These are phyloP conservation scores for Pythium volutum DNA, from an alignment of 352 stramenopile species.

Conservation along the genomic window DNA sequence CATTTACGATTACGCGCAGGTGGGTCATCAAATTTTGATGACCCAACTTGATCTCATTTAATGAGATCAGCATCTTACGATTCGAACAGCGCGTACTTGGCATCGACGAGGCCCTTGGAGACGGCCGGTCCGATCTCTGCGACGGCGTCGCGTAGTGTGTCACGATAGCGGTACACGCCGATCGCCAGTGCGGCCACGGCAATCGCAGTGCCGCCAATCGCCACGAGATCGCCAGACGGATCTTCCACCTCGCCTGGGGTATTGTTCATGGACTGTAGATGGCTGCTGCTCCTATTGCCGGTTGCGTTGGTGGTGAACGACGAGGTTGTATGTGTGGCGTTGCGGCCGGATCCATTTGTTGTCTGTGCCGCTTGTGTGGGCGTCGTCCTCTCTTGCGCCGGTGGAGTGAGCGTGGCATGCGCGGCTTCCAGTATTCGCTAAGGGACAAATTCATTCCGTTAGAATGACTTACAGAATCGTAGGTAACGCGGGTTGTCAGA, in stretches of 20 bases:
- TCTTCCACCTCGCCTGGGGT: neutral
- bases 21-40: neutral
- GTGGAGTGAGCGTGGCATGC: neutral
- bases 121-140: slow-evolving; percentile 42
- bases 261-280: neutral
- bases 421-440: slow-evolving; percentile 8
- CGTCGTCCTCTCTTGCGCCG: neutral
- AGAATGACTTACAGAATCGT: neutral
- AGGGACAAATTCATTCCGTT: neutral
- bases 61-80: too few species aligned
- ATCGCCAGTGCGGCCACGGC: slow-evolving; percentile 42
- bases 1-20: neutral
- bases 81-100: slow-evolving; percentile 66
- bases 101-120: slow-evolving; percentile 54
- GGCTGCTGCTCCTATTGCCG: neutral
- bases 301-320: neutral
- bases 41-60: too few species aligned
- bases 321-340: too few species aligned
- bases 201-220: slow-evolving; percentile 46
- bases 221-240: slow-evolving; percentile 2
- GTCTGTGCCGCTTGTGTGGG: neutral
- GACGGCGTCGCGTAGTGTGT: slow-evolving; percentile 45
- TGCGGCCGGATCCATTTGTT: too few species aligned
- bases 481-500: neutral
- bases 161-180: slow-evolving; percentile 45